phyloP scores from a whole-genome alignment of 768 basidiomycete species.

The Xerocomus spinulosus region DNA sequence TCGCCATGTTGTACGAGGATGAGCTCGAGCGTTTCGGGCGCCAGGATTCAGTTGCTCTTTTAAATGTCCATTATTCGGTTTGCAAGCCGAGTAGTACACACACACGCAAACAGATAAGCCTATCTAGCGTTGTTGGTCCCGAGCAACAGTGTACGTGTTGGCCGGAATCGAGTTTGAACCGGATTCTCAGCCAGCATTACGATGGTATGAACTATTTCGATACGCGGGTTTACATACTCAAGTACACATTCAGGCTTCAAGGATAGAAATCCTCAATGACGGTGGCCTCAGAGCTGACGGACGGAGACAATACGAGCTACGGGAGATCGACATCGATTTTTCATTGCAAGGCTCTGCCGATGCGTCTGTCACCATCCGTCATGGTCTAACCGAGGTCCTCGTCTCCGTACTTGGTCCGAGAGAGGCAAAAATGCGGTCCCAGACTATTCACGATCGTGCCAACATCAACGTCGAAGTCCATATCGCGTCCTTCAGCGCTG shows the following conservation, averaged over 20 bases:
- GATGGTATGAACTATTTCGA: neutral
- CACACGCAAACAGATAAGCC: neutral
- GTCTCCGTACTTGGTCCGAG: conserved; percentile 90
- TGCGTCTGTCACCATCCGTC: conserved; percentile 77
- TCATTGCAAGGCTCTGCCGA: conserved; percentile 73
- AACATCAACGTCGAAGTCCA: conserved; percentile 86
- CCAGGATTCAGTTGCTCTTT: neutral
- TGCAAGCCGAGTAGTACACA: neutral
- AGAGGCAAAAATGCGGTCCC: conserved; percentile 77
- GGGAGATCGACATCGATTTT: conserved; percentile 76
- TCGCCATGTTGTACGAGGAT: conserved; percentile 9
- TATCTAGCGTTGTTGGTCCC: neutral
- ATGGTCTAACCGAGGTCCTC: conserved; percentile 86
- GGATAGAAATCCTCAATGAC: conserved; percentile 76
- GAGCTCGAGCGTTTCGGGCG: neutral
- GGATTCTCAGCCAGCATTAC: neutral
- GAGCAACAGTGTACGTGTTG: neutral
- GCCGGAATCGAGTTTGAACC: no score
- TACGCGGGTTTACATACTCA: neutral
- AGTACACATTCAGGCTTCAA: conserved; percentile 36
- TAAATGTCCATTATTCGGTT: neutral
- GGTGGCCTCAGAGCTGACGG: conserved; percentile 90
- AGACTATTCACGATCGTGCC: conserved; percentile 83
- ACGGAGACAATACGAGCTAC: conserved; percentile 86
- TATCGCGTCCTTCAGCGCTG: conserved; percentile 82